phyloP scores from a whole-genome alignment of 768 basidiomycete genomes.

The Atractiella rhizophila region DNA sequence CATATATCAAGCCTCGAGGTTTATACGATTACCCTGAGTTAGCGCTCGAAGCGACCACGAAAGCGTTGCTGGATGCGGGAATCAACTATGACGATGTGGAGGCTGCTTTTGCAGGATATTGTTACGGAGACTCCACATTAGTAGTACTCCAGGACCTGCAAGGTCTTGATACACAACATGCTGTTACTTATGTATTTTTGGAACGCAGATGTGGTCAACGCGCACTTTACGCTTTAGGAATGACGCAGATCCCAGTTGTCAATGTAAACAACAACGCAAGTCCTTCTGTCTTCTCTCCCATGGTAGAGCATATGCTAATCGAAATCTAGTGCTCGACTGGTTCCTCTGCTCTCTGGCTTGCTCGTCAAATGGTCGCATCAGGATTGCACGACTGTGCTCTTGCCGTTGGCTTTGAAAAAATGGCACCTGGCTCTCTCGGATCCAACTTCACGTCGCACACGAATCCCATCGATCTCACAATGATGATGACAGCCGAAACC shows the following conservation, averaged over 20 bases:
- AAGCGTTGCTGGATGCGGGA: constrained; percentile 69
- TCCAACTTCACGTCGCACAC: constrained; percentile 9
- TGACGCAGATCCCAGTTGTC: constrained; percentile 29
- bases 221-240: constrained; percentile 53
- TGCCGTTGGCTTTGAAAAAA: constrained; percentile 60
- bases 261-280: constrained; percentile 30
- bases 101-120: constrained; percentile 48
- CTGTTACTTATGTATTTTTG: no score
- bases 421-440: constrained; percentile 14
- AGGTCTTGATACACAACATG: no score
- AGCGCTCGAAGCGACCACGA: constrained; percentile 65
- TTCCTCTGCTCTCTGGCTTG: constrained; percentile 43
- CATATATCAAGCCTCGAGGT: constrained; percentile 41
- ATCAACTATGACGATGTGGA: constrained; percentile 54
- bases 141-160: no score
- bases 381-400: constrained; percentile 48
- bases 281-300: background rate
- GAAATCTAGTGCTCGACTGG: constrained; percentile 50
- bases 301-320: background rate
- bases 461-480: constrained; percentile 10
- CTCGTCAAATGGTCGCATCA: constrained; percentile 42
- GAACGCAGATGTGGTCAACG: constrained; percentile 34
- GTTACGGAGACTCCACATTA: constrained; percentile 18
- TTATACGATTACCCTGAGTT: constrained; percentile 33
- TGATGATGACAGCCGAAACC: constrained; percentile 7